phyloP scores from a whole-genome alignment of 169 alveolate genomes.

The Cryptosporidium bovis region DNA sequence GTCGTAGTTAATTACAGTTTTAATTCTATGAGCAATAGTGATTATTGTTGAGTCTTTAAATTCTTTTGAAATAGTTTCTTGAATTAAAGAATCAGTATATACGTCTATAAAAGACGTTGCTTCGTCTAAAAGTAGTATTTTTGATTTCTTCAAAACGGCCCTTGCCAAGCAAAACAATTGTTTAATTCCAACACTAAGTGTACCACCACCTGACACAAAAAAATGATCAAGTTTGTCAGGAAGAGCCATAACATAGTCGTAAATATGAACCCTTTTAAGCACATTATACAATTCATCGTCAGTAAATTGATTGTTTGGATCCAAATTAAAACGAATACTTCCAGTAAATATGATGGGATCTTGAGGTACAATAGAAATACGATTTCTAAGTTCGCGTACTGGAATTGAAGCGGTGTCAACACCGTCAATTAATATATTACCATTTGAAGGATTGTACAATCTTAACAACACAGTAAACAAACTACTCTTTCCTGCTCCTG shows the following conservation, averaged over 20 bases:
- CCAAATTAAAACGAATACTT: conserved; percentile 82
- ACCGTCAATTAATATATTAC: conserved; percentile 85
- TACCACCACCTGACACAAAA: conserved; percentile 82
- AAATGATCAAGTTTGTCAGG: conserved; percentile 74
- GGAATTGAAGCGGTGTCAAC: conserved; percentile 74
- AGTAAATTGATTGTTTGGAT: conserved; percentile 78
- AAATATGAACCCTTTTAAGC: conserved; percentile 51
- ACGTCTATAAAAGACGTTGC: conserved; percentile 87
- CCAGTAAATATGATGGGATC: conserved; percentile 84
- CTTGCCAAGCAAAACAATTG: conserved; percentile 87
- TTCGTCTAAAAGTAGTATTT: conserved; percentile 87
- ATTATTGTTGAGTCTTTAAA: conserved; percentile 85
- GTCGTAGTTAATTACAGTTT: conserved; percentile 87
- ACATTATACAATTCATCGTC: conserved; percentile 75
- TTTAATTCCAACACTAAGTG: conserved; percentile 87
- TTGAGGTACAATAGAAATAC: conserved; percentile 75
- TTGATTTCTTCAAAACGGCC: conserved; percentile 83
- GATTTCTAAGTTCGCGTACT: conserved; percentile 25
- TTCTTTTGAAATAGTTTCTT: conserved; percentile 79
- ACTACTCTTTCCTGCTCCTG: conserved; percentile 89
- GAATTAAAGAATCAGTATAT: conserved; percentile 82
- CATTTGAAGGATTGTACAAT: conserved; percentile 82
- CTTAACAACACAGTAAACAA: conserved; percentile 78
- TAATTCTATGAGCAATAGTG: conserved; percentile 89
- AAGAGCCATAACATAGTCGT: not conserved